phyloP scores from a whole-genome alignment of 2,329 filamentous ascomycete species.

The Hymenoscyphus fructigenus region DNA sequence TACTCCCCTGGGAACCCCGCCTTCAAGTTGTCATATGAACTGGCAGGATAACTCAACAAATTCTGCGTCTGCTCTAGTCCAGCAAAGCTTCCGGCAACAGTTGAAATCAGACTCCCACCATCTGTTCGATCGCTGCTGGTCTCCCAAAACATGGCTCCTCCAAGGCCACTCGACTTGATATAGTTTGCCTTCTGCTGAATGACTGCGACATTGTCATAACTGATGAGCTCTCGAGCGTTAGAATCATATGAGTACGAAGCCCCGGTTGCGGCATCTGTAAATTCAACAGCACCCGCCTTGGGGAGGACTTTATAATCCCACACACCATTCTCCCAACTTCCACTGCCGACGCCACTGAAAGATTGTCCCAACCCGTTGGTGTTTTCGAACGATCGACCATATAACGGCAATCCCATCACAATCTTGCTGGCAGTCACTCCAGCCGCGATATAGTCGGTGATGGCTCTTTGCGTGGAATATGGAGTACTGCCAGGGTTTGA shows the following conservation, averaged over 20 bases:
- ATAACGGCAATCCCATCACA: conserved; percentile 76
- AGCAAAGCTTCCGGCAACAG: conserved; percentile 42
- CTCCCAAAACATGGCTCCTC: conserved; percentile 87
- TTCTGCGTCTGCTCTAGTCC: conserved; percentile 49
- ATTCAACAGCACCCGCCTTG: conserved; percentile 54
- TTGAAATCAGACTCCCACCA: conserved; percentile 58
- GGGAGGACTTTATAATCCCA: conserved; percentile 84
- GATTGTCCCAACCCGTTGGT: conserved; percentile 65
- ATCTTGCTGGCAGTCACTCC: conserved; percentile 67
- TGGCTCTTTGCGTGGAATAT: conserved; percentile 65
- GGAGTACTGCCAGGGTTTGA: conserved; percentile 60
- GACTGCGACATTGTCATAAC: conserved; percentile 66
- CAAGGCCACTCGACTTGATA: conserved; percentile 61
- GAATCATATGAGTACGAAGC: conserved; percentile 73
- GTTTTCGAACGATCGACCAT: conserved; percentile 68
- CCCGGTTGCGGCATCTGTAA: conserved; percentile 55
- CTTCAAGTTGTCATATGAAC: conserved; percentile 55
- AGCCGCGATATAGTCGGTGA: conserved; percentile 62
- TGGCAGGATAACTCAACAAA: conserved; percentile 51
- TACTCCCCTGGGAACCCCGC: conserved; percentile 34
- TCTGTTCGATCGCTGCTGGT: conserved; percentile 65
- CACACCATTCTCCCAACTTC: conserved; percentile 71
- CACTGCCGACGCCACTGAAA: conserved; percentile 63
- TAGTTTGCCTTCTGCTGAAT: conserved; percentile 64
- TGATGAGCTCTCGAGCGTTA: conserved; percentile 60